A percentile compares a stretch with the other conserved stretches of the same genome.
phyloP scores from a whole-genome alignment of 306 rosid species.

The Rosa multiflora region DNA sequence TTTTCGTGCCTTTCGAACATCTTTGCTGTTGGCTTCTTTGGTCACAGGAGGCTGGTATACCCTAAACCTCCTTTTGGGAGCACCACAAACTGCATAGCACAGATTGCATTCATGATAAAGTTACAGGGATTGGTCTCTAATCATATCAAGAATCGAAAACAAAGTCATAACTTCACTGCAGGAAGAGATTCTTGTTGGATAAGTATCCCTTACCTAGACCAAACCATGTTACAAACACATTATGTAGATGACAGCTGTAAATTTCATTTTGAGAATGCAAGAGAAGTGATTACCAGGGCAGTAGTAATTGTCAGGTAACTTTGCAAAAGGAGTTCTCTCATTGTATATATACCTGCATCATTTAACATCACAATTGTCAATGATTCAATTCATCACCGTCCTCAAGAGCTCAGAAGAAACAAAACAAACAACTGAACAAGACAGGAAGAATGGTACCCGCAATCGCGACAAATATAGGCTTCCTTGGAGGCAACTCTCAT shows the following conservation, averaged over 20 bases:
- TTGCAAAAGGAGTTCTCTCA: constrained; percentile 80
- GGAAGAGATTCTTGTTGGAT: background rate
- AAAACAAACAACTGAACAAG: background rate
- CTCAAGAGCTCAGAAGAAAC: background rate
- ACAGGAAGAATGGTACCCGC: constrained; percentile 62
- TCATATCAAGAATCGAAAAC: background rate
- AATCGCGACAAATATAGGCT: constrained; percentile 90
- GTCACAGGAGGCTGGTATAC: constrained; percentile 57
- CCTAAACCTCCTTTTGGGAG: constrained; percentile 86
- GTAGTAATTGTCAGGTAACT: constrained; percentile 73
- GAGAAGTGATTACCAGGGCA: constrained; percentile 57
- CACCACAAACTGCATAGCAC: constrained; percentile 77
- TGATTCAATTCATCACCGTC: background rate
- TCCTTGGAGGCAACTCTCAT: constrained; percentile 89
- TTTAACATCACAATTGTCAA: background rate
- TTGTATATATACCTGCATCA: constrained; percentile 78
- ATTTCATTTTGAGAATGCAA: background rate
- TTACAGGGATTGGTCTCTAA: background rate
- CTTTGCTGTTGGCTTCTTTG: constrained; percentile 50
- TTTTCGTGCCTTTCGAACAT: constrained; percentile 68
- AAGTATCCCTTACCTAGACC: background rate
- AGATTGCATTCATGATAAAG: background rate
- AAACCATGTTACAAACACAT: background rate
- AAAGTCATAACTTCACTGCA: background rate
- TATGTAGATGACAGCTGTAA: background rate